Evolutionary conservation across 208 protist genomes (phyloP).

Genomic region (Plasmodiophora brassicae): DNA sequence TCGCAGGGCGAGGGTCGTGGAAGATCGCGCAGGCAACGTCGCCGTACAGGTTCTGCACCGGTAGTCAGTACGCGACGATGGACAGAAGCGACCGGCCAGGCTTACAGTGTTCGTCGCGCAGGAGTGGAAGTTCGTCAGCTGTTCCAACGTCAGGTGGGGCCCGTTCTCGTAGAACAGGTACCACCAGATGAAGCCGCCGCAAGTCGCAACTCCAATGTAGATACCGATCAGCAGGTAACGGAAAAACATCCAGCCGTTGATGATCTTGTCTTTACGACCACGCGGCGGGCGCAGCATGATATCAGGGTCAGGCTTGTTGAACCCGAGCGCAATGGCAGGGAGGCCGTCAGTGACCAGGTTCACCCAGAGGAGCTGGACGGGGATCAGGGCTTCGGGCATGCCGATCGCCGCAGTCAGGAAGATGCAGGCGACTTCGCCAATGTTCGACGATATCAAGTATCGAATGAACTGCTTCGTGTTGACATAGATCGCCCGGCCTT

Average conservation of each 20-base stretch:
- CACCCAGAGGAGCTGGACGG: slow-evolving; percentile 94
- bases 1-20: slow-evolving; percentile 53
- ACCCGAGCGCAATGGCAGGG: slow-evolving; percentile 88
- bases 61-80: background rate
- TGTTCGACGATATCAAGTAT: slow-evolving; percentile 93
- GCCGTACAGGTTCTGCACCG: background rate
- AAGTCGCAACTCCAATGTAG: slow-evolving; percentile 61
- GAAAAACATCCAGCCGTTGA: slow-evolving; percentile 54
- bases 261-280: slow-evolving; percentile 48
- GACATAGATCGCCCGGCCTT: slow-evolving; percentile 86
- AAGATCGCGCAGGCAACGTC: slow-evolving; percentile 13
- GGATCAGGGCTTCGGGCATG: slow-evolving; percentile 81
- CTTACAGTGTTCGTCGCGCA: background rate
- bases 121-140: slow-evolving; percentile 47
- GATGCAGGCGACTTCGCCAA: slow-evolving; percentile 79
- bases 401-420: slow-evolving; percentile 69
- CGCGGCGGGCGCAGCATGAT: slow-evolving; percentile 64
- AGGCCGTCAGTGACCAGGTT: slow-evolving; percentile 97
- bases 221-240: slow-evolving; percentile 53
- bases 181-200: slow-evolving; percentile 57
- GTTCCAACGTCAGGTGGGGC: slow-evolving; percentile 39
- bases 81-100: background rate
- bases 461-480: slow-evolving; percentile 95
- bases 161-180: slow-evolving; percentile 33
- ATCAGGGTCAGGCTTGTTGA: slow-evolving; percentile 66